A percentile compares a stretch with the other conserved stretches of the same genome.
Conservation (phyloP, 2,329 filamentous ascomycete genomes). For the Zymoseptoria ardabiliae region DNA sequence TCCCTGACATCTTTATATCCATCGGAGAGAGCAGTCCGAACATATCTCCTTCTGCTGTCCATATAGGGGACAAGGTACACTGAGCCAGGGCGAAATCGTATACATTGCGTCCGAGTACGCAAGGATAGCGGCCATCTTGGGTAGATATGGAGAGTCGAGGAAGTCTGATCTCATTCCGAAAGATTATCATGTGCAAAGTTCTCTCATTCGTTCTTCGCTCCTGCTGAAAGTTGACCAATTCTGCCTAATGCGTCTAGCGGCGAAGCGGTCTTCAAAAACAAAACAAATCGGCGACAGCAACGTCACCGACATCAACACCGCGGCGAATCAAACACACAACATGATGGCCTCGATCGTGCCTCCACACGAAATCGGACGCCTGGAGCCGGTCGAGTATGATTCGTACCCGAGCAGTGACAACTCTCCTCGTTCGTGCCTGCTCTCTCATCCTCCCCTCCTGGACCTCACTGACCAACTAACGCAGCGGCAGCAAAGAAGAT, state of each 20-base stretch:
- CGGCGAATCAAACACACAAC: not conserved
- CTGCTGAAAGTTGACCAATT: not conserved
- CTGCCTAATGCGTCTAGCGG: not conserved
- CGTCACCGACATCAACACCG: not conserved
- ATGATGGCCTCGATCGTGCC: not conserved
- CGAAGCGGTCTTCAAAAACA: not conserved
- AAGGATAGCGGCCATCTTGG: not conserved
- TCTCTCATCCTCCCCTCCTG: not conserved
- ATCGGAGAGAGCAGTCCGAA: too few species aligned
- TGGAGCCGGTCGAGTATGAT: not conserved
- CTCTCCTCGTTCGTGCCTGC: not conserved
- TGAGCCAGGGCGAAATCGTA: too few species aligned
- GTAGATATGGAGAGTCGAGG: not conserved
- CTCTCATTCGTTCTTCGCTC: not conserved
- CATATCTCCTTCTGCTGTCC: too few species aligned
- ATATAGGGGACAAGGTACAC: too few species aligned
- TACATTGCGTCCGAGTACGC: too few species aligned
- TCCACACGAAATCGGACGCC: not conserved
- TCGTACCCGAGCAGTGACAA: not conserved
- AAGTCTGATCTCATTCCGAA: not conserved
- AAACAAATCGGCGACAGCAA: not conserved
- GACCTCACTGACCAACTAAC: not conserved
- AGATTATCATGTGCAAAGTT: not conserved
- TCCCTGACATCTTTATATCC: too few species aligned
- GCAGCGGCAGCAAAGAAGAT: not conserved